A percentile compares a stretch with the other conserved stretches of the same genome.
Conservation (phyloP, 139 green algal genomes). For the Ostreobium quekettii region DNA sequence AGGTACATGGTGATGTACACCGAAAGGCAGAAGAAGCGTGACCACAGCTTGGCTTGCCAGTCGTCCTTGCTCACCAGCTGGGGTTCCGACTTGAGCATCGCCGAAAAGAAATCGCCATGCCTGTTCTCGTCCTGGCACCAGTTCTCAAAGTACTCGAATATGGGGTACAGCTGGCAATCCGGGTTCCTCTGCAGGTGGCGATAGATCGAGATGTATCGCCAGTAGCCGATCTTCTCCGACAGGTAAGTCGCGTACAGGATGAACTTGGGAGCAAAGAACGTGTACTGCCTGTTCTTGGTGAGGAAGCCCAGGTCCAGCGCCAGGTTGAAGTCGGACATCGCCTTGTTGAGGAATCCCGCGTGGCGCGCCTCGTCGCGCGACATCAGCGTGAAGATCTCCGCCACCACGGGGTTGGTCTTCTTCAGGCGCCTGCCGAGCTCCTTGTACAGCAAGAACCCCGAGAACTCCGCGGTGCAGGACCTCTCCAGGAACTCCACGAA, state of each 20-base stretch:
- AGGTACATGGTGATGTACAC: constrained; percentile 99
- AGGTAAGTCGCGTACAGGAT: constrained; percentile 99
- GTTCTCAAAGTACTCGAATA: constrained; percentile 99
- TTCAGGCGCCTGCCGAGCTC: constrained; percentile 95
- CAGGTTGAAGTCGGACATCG: constrained; percentile 87
- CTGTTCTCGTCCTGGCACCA: constrained; percentile 97
- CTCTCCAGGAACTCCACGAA: constrained; percentile 99
- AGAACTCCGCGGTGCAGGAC: constrained; percentile 98
- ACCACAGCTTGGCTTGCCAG: constrained; percentile 77
- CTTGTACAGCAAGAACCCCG: constrained; percentile 99
- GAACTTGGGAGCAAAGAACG: constrained; percentile 98
- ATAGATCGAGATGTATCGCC: constrained; percentile 96
- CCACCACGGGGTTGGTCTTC: constrained; percentile 81
- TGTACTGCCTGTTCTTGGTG: constrained; percentile 90
- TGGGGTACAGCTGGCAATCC: constrained; percentile 95
- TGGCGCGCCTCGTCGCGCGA: constrained; percentile 96
- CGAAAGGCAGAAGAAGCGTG: constrained; percentile 97
- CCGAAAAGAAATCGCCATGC: constrained; percentile 91
- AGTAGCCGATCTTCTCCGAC: constrained; percentile 98
- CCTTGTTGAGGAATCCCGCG: constrained; percentile 98
- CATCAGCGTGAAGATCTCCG: constrained; percentile 97
- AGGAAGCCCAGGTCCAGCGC: constrained; percentile 98
- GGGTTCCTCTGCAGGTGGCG: constrained; percentile 88
- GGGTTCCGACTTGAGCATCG: constrained; percentile 80
- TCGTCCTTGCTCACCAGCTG: constrained; percentile 71